Base-by-base conservation (phyloP, 106 monocot species). In the Apostasia ramifera region DNA sequence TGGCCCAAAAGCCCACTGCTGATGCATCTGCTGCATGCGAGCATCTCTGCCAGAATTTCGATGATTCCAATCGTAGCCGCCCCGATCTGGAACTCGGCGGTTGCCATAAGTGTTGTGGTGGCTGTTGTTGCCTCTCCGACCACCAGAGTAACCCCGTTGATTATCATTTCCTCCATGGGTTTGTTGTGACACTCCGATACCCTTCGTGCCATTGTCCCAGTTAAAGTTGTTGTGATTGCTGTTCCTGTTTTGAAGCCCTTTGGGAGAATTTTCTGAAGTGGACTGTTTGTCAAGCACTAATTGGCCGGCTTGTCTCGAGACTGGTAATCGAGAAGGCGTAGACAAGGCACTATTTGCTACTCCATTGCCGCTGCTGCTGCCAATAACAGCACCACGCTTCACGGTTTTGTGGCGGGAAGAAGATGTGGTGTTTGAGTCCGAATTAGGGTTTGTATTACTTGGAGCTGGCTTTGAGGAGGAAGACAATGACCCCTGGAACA, bases 11-110 rank as follows among this genome's bases (percentile, higher is more conserved):
- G 74, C 81, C 37, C 75, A 61, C 15, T 38, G 81, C 5, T 46
- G 46, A 8, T 59, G 81, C 66, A 58, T 61, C 53, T 53, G 76
- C 44, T 66, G 75, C 62, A 71, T 56, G 66, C 53, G 55, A 44
- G 54, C 61, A 59, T 71, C 71, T 58, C 71, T 65, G 40, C 44
- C 66, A 51, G 68, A 75, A 67, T 49, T 58, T 40, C 68, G 75
- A 52, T 54, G 47, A 37, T 61, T 64, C 51, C 79, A 60, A 9
- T 71, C 69, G 53, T 47, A 65, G 1, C 65, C 74, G 1, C 83
- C 79, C 39, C 82, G 79, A 37, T 80, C 87, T 40, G 73, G 76
- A 59, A 83, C 76, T 3, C 83, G 66, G 2, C 81, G 65, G 59
- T 67, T 57, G 57, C 55, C 56, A 62, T 63, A 78, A 47, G n/a